Conservation (phyloP, 1,284 basidiomycete species). For the Agaricales sp. region DNA sequence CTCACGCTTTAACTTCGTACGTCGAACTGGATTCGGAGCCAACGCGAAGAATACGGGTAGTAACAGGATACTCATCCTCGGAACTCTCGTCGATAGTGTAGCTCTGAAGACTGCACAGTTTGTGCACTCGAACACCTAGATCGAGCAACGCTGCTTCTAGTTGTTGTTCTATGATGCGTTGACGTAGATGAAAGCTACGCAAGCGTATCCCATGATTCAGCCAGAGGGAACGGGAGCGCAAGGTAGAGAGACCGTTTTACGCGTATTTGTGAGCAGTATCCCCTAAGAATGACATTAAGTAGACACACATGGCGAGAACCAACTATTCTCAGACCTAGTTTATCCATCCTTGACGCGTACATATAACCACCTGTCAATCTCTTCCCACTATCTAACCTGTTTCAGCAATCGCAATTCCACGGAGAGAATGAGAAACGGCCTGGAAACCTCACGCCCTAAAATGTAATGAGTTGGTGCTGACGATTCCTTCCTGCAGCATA, state of each 20-base stretch:
- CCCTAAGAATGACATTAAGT: conserved; percentile 7
- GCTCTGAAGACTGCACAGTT: conserved; percentile 12
- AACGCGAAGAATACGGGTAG: conserved; percentile 6
- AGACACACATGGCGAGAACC: not conserved
- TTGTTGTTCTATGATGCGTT: conserved; percentile 16
- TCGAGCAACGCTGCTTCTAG: conserved; percentile 12
- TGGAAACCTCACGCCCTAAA: conserved; percentile 12
- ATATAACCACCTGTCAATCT: conserved; percentile 15
- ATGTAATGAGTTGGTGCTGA: conserved; percentile 15
- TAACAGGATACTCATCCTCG: conserved; percentile 13
- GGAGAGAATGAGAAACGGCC: not conserved
- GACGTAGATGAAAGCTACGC: conserved; percentile 15
- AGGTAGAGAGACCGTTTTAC: conserved; percentile 7
- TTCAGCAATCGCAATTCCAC: not conserved
- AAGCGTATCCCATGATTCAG: not conserved
- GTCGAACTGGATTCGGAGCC: not conserved
- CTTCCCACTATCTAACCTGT: conserved; percentile 15
- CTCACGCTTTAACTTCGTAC: conserved; percentile 13
- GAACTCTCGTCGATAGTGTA: conserved; percentile 12
- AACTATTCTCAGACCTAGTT: conserved; percentile 10
- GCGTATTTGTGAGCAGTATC: conserved; percentile 18
- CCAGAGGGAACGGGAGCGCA: not conserved
- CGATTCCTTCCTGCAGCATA: conserved; percentile 14
- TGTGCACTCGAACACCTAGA: conserved; percentile 10
- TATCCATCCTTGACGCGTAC: conserved; percentile 18